Evolutionary conservation across 1,139 yeast genomes (phyloP).

Genomic region (Dujonia santamariae): DNA sequence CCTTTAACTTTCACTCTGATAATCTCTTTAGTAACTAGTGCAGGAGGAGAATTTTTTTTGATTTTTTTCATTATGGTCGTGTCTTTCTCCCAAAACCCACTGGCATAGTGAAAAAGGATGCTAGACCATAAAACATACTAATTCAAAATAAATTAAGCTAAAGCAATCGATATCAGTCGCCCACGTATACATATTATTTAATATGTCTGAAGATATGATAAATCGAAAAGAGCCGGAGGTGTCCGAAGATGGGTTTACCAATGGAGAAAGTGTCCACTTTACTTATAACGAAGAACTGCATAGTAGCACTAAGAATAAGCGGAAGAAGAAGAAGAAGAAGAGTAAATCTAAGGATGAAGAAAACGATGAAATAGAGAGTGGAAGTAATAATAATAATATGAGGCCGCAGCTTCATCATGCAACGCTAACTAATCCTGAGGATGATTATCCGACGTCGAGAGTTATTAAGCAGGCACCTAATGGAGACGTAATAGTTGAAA

Average conservation of each 20-base stretch:
- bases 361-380: background rate
- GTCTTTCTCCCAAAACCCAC: too few species aligned
- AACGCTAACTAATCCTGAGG: constrained; percentile 52
- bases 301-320: constrained; percentile 20
- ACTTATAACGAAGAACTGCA: constrained; percentile 35
- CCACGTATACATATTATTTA: too few species aligned
- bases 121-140: too few species aligned
- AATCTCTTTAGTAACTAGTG: too few species aligned
- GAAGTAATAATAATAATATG: constrained; percentile 7
- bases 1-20: too few species aligned
- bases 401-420: constrained; percentile 27
- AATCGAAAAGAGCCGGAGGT: constrained; percentile 4
- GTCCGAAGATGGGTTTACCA: constrained; percentile 16
- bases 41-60: too few species aligned
- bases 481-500: constrained; percentile 70
- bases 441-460: constrained; percentile 69
- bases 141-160: too few species aligned
- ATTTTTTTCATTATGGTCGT: too few species aligned
- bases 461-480: constrained; percentile 70
- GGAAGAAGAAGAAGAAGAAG: constrained; percentile 35
- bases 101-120: too few species aligned
- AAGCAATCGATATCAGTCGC: too few species aligned
- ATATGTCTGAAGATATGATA: too few species aligned
- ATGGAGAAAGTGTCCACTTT: constrained; percentile 61
- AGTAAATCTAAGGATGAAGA: constrained; percentile 18